Evolutionary conservation across 2,329 filamentous ascomycete genomes (phyloP), one percentile per base, ranked within the genome.

Genomic region (Apiospora arundinis): DNA sequence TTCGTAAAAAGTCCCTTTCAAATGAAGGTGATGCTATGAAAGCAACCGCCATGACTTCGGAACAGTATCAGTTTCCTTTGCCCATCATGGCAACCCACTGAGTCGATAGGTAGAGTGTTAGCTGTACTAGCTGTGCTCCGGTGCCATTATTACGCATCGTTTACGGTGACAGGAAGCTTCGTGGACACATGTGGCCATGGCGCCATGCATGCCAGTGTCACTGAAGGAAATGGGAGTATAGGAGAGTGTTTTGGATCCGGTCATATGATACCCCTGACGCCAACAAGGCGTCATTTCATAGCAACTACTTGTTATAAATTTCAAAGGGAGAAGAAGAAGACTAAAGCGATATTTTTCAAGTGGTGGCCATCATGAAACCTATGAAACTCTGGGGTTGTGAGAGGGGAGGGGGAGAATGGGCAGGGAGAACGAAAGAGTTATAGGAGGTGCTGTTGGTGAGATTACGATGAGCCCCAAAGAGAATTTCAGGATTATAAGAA

Each of bases 221-320:
- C 28, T 4, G 21, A 14, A 21, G 7, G 14, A 16, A n/a, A 40
- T n/a, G 21, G 56, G 56, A 63, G 56, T 63, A 60, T 12, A 63
- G 16, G 52, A 32, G 56, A 63, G 56, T 23, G 56, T 63, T 63
- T 63, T 63, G 56, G 21, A 40, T 63, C 40, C 32, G 32, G 21
- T 63, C 56, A 63, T 63, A 60, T 11, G 56, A 63, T 63, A 63
- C 56, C 56, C 56, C 56, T 40, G 32, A 40, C 28, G 56, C 4
- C 56, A 63, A n/a, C 21, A 40, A 40, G 56, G 32, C 32, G 32
- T 40, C 21, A 63, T 63, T 28, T 14, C 8, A n/a, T 14, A 40
- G 2, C 32, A 40, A 12, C 32, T n/a, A 23, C 16, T 21, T 60
- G 21, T 63, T 40, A 63, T 4, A 63, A 40, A 63, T 23, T 63